Evolutionary conservation across 2,329 filamentous ascomycete genomes (phyloP).

Genomic region (Myotisia sp.): DNA sequence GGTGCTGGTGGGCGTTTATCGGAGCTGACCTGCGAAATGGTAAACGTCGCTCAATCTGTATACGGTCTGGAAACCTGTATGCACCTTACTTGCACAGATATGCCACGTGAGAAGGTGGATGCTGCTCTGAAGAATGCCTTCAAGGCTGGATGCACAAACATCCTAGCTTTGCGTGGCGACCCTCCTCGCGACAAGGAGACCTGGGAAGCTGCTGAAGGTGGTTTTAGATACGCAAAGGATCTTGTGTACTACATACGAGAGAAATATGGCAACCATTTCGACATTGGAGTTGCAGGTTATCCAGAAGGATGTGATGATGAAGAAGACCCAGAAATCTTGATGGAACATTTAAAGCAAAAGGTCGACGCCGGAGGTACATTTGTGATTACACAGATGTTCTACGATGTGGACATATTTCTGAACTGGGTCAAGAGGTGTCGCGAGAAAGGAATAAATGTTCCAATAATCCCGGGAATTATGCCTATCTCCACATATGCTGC

Average conservation of each 20-base stretch:
- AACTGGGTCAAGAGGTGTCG: slow-evolving; percentile 79
- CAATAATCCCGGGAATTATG: slow-evolving; percentile 80
- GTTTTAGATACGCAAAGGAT: slow-evolving; percentile 85
- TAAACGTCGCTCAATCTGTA: slow-evolving; percentile 83
- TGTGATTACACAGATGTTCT: slow-evolving; percentile 98
- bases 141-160: slow-evolving; percentile 93
- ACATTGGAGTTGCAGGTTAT: slow-evolving; percentile 94
- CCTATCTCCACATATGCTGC: slow-evolving; percentile 90
- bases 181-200: slow-evolving; percentile 86
- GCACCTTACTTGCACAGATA: slow-evolving; percentile 97
- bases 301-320: slow-evolving; percentile 93
- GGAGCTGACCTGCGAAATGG: slow-evolving; percentile 93
- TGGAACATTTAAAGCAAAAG: slow-evolving; percentile 93
- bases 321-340: slow-evolving; percentile 65
- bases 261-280: slow-evolving; percentile 77
- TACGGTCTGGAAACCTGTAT: slow-evolving; percentile 97
- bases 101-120: slow-evolving; percentile 85
- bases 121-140: slow-evolving; percentile 77
- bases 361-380: slow-evolving; percentile 87
- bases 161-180: slow-evolving; percentile 82
- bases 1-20: slow-evolving; percentile 85
- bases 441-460: slow-evolving; percentile 66
- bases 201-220: slow-evolving; percentile 75
- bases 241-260: slow-evolving; percentile 70
- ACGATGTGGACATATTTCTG: slow-evolving; percentile 90